phyloP scores from a whole-genome alignment of 2,329 filamentous ascomycete genomes.

The Aciculosporium take region DNA sequence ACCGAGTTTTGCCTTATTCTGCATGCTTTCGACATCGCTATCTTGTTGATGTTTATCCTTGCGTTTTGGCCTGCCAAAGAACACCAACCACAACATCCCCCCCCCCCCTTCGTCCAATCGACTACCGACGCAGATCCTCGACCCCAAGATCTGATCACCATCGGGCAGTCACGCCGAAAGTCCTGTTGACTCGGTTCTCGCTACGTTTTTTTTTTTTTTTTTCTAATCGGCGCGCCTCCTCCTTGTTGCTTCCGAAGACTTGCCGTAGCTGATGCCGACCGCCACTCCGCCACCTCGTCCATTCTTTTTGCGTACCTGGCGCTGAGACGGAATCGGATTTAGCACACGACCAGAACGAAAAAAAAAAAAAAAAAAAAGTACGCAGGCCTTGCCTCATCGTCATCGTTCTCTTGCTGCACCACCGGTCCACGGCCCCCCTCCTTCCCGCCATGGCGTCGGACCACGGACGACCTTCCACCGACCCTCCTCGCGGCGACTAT shows the following conservation, averaged over 20 bases:
- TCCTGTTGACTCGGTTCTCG: conserved; percentile 6
- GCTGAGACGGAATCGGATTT: conserved; percentile 16
- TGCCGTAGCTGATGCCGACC: conserved; percentile 24
- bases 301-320: conserved; percentile 19
- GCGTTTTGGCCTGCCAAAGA: not conserved
- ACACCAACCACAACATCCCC: not conserved
- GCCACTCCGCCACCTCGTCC: conserved; percentile 17
- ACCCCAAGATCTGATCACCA: conserved; percentile 3
- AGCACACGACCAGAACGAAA: too few relatives aligned
- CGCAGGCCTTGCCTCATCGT: conserved; percentile 2
- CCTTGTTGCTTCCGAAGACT: conserved; percentile 8
- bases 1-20: not conserved
- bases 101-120: not conserved
- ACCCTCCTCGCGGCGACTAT: conserved; percentile 20
- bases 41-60: not conserved
- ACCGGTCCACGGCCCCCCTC: too few relatives aligned
- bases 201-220: conserved; percentile 14
- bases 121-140: conserved; percentile 5
- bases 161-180: conserved; percentile 17
- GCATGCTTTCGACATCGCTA: conserved; percentile 1
- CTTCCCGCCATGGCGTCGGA: conserved; percentile 31
- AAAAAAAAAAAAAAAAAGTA: conserved; percentile 10
- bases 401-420: not conserved
- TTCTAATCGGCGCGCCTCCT: conserved; percentile 16
- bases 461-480: conserved; percentile 28